Evolutionary conservation across 768 basidiomycete species (phyloP).

Genomic region (Russula olivacea): DNA sequence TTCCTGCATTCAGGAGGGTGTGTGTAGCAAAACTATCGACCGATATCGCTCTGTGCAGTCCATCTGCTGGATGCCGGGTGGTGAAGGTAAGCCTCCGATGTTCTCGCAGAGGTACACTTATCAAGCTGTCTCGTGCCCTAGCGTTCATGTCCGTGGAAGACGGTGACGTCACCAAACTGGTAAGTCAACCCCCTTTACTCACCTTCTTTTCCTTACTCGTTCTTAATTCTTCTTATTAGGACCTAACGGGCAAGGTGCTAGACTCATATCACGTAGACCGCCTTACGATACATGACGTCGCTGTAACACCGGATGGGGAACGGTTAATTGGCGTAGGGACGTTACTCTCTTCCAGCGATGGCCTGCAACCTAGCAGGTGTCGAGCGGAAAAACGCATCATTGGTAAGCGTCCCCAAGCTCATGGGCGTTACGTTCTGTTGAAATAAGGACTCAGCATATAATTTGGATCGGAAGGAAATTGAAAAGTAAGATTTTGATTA

Average conservation of each 20-base stretch:
- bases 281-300: conserved; percentile 64
- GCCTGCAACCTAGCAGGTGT: conserved; percentile 64
- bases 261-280: conserved; percentile 53
- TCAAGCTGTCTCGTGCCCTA: conserved; percentile 26
- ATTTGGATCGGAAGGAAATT: conserved; percentile 54
- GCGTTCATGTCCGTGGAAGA: conserved; percentile 71
- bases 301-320: conserved; percentile 58
- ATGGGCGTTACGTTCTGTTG: not conserved
- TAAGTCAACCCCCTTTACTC: conserved; percentile 30
- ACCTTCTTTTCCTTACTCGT: not conserved
- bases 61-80: conserved; percentile 61
- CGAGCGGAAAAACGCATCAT: conserved; percentile 68
- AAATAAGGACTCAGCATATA: conserved; percentile 47
- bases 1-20: conserved; percentile 47
- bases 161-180: conserved; percentile 53
- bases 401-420: conserved; percentile 38
- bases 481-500: conserved; percentile 48
- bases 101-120: conserved; percentile 5
- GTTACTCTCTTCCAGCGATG: conserved; percentile 53
- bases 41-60: conserved; percentile 52
- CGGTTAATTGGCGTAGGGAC: conserved; percentile 66
- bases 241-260: conserved; percentile 53
- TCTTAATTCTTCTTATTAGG: conserved; percentile 33
- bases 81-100: conserved; percentile 42
- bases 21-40: conserved; percentile 61